A percentile compares a stretch with the other conserved stretches of the same genome.
phyloP scores from a whole-genome alignment of 2,329 filamentous ascomycete species.

The Trichoderma atrobrunneum region DNA sequence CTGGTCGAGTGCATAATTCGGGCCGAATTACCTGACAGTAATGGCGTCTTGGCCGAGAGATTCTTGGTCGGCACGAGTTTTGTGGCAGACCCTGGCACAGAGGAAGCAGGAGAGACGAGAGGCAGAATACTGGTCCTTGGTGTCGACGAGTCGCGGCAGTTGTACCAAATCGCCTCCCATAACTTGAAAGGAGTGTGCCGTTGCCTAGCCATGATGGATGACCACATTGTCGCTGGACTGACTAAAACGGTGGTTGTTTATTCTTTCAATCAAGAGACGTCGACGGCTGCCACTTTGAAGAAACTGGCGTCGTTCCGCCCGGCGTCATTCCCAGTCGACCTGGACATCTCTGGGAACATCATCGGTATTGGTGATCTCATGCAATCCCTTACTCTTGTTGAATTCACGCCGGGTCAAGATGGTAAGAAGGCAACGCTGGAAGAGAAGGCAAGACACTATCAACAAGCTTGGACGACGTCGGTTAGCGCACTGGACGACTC shows the following conservation, averaged over 20 bases:
- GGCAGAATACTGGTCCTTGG: constrained; percentile 85
- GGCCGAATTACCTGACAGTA: constrained; percentile 62
- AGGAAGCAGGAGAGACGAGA: constrained; percentile 46
- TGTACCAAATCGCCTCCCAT: constrained; percentile 69
- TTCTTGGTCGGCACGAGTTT: constrained; percentile 92
- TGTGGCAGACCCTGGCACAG: constrained; percentile 57
- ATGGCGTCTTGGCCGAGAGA: constrained; percentile 62
- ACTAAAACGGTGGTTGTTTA: constrained; percentile 76
- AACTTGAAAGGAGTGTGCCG: constrained; percentile 77
- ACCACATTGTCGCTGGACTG: constrained; percentile 80
- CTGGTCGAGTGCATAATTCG: constrained; percentile 82
- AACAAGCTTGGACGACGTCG: constrained; percentile 78
- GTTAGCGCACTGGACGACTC: constrained; percentile 69
- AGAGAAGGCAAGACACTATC: constrained; percentile 77
- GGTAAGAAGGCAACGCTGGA: constrained; percentile 61
- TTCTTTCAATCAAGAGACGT: constrained; percentile 55
- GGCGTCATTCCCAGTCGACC: constrained; percentile 77
- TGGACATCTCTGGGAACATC: constrained; percentile 68
- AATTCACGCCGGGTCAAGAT: constrained; percentile 60
- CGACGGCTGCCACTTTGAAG: constrained; percentile 55
- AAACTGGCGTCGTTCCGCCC: constrained; percentile 77
- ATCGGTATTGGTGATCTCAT: constrained; percentile 90
- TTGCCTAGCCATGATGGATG: constrained; percentile 69
- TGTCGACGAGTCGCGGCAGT: constrained; percentile 68
- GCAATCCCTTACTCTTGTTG: constrained; percentile 81